Evolutionary conservation across 768 basidiomycete species (phyloP), one percentile per base, ranked within the genome.

Genomic region (Tricholoma sp.): DNA sequence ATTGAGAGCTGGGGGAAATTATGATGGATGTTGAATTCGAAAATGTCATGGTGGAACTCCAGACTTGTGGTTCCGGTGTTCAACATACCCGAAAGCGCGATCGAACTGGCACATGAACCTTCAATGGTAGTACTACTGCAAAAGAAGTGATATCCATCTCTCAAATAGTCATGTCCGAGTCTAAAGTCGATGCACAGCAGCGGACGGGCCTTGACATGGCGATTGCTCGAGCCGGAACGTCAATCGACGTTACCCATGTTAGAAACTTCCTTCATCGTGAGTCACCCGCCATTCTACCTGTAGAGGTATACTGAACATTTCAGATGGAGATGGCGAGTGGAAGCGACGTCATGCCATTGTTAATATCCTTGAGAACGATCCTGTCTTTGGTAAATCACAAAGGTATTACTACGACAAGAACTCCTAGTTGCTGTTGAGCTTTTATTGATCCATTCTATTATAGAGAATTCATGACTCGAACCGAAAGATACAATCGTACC

Each of bases 401-500:
- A 79, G 79, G 86, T 85, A 55, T 54, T 63, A 52, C 3, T 12
- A 9, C n/a, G 11, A 29, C 2, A 10, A 29, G 10, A 24, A 50
- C 16, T 29, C 8, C 8, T n/a, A n/a, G n/a, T n/a, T 11, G 14
- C 4, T 37, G 32, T 22, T 34, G 18, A 55, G 21, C 50, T 21
- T 19, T 21, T 21, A 53, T 45, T 10, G 11, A 50, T 52, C 19
- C 27, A n/a, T 49, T 12, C 60, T 12, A 55, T 29, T 39, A 5
- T 51, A 86, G 86, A 55, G 74, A 80, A 3, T 87, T 83, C 63
- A 72, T 85, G 66, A 76, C 77, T 12, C 79, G 86, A 54, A 76
- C 77, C 0, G 83, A 89, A 53, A 72, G 75, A 10, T 85, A 85
- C 61, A 72, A 78, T 18, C 79, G 80, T 3, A 85, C 78, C 0